Conservation (phyloP, 2,329 filamentous ascomycete genomes). For the Bipolaris bicolor region DNA sequence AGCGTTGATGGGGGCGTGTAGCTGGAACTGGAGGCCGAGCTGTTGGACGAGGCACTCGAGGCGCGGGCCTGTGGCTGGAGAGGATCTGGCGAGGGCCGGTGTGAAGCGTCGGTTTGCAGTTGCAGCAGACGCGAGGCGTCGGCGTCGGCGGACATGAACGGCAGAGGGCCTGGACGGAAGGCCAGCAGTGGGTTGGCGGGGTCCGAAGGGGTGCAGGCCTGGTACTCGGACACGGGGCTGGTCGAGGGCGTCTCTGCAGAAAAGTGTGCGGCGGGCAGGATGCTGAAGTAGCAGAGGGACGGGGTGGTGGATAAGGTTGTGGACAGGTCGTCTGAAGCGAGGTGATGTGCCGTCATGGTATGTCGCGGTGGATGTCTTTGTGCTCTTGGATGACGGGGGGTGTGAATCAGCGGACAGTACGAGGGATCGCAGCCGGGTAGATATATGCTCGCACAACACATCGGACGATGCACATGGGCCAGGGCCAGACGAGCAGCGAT, state of each 20-base stretch:
- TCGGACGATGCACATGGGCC: conserved; percentile 13
- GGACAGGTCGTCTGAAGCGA: conserved; percentile 14
- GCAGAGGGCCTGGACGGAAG: conserved; percentile 23
- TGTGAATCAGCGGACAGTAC: conserved; percentile 16
- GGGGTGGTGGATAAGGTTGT: conserved; percentile 1
- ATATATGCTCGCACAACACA: conserved; percentile 24
- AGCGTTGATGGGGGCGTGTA: conserved; percentile 25
- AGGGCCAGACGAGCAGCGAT: conserved; percentile 12
- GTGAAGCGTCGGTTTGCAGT: conserved; percentile 47
- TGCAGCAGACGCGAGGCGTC: conserved; percentile 48
- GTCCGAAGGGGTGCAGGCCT: conserved; percentile 34
- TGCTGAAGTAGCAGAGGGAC: conserved; percentile 44
- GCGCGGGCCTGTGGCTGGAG: conserved; percentile 30
- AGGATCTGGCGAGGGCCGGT: conserved; percentile 40
- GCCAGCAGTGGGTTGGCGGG: conserved; percentile 47
- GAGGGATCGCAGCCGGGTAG: conserved; percentile 20
- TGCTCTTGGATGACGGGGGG: conserved; percentile 9
- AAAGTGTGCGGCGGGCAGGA: conserved; percentile 38
- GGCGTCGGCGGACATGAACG: conserved; percentile 29
- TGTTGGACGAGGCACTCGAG: conserved; percentile 16
- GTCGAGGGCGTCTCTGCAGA: conserved; percentile 41
- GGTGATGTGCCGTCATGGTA: conserved; percentile 25
- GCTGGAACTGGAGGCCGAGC: conserved; percentile 20
- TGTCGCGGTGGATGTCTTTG: neutral
- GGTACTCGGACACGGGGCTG: conserved; percentile 33